phyloP scores from a whole-genome alignment of 2,329 filamentous ascomycete species.

The Hymenotorrendiella dingleyae region DNA sequence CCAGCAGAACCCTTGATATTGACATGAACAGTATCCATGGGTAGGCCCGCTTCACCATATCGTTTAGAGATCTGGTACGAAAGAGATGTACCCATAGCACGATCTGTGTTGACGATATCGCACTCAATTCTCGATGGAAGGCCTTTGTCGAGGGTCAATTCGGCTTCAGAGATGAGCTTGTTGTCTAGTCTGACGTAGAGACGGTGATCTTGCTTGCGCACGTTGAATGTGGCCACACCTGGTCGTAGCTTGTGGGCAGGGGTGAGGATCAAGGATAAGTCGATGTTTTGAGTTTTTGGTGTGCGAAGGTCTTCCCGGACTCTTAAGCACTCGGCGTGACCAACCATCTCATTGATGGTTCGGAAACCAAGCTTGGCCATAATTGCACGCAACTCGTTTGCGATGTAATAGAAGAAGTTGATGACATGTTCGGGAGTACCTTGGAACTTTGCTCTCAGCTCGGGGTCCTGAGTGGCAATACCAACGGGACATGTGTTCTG shows the following conservation, averaged over 20 bases:
- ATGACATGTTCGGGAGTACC: conserved; percentile 95
- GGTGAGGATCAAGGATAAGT: conserved; percentile 85
- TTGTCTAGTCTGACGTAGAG: conserved; percentile 92
- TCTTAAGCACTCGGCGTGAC: conserved; percentile 78
- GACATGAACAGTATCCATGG: conserved; percentile 88
- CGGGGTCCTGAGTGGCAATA: conserved; percentile 93
- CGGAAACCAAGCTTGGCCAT: conserved; percentile 95
- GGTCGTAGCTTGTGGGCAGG: conserved; percentile 94
- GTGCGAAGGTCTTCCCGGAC: conserved; percentile 85
- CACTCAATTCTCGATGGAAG: conserved; percentile 90
- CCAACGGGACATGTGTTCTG: conserved; percentile 82
- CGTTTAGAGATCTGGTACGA: conserved; percentile 94
- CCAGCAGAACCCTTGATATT: conserved; percentile 96
- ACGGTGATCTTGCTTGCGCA: conserved; percentile 94
- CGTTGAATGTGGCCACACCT: conserved; percentile 93
- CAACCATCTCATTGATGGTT: conserved; percentile 97
- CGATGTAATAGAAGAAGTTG: conserved; percentile 88
- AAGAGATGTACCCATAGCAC: conserved; percentile 85
- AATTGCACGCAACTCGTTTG: conserved; percentile 92
- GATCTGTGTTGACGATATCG: conserved; percentile 94
- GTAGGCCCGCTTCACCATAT: conserved; percentile 82
- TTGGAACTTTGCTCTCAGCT: conserved; percentile 86
- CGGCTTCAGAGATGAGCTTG: conserved; percentile 92
- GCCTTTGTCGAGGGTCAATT: conserved; percentile 90
- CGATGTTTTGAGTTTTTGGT: conserved; percentile 86